Evolutionary conservation across 2,329 filamentous ascomycete species (phyloP).

Genomic region (Pseudocercospora musae): DNA sequence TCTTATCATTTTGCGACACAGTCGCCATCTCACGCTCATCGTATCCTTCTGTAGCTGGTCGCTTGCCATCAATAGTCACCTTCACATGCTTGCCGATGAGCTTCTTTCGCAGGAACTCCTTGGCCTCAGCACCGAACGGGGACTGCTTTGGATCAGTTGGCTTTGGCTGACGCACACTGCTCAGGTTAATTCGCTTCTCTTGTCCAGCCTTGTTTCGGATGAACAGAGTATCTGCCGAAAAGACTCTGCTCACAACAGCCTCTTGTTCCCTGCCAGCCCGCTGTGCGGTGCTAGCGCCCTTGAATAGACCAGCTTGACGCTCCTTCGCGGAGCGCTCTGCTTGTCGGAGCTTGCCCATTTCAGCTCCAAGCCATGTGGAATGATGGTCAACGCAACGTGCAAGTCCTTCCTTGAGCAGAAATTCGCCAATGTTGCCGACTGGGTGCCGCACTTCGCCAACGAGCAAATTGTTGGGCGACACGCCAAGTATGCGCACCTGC

Average conservation of each 20-base stretch:
- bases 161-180: slow-evolving; percentile 91
- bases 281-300: slow-evolving; percentile 66
- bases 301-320: slow-evolving; percentile 74
- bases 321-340: slow-evolving; percentile 84
- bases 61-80: slow-evolving; percentile 83
- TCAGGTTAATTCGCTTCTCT: slow-evolving; percentile 88
- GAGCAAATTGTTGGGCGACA: slow-evolving; percentile 88
- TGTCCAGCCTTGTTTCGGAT: slow-evolving; percentile 77
- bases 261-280: slow-evolving; percentile 65
- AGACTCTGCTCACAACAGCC: slow-evolving; percentile 77
- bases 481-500: slow-evolving; percentile 76
- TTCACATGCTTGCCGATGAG: slow-evolving; percentile 94
- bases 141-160: slow-evolving; percentile 80
- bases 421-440: slow-evolving; percentile 82
- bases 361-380: slow-evolving; percentile 81
- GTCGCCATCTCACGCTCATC: slow-evolving; percentile 95
- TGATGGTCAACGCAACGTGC: slow-evolving; percentile 95
- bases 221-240: slow-evolving; percentile 85
- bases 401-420: slow-evolving; percentile 82
- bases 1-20: slow-evolving; percentile 77
- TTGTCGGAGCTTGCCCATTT: slow-evolving; percentile 80
- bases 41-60: slow-evolving; percentile 83
- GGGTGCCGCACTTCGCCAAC: slow-evolving; percentile 85
- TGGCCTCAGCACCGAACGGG: slow-evolving; percentile 87
- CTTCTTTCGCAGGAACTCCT: slow-evolving; percentile 91